Base-by-base conservation (phyloP, 768 basidiomycete species). In the Paxillus involutus region DNA sequence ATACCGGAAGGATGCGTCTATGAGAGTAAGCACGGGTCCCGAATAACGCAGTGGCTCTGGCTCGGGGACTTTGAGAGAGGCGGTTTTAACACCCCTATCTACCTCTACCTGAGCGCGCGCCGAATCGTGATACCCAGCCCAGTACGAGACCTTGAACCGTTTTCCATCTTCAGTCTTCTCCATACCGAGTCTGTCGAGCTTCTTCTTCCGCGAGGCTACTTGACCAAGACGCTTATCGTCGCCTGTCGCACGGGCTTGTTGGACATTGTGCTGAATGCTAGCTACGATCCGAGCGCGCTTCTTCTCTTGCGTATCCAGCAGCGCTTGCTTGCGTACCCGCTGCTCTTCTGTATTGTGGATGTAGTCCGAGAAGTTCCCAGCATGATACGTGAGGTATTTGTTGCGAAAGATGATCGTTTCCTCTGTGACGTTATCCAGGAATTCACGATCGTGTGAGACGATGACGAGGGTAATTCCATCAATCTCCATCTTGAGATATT, bases 391-490 rank as follows among this genome's bases (percentile, higher is more conserved):
- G 3, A 89, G 71, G 10, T 66, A 73, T 52, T 75, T 72, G 44
- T 83, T 71, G 5, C 83, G 77, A 37, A 89, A 73, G n/a, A 82
- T 74, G 32, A 88, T 78, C 0, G 80, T 79, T 60, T 86, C 83
- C 13, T 86, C 80, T 3, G 80, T 80, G 30, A 87, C 78, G 7
- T 73, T 69, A 57, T 85, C 78, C 26, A 83, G 69, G 60, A 89
- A 88, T 19, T 76, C 78, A 41, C 81, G 80, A 64, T 88, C 87
- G 59, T 88, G 87, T 0, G 86, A 80, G 24, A 84, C 80, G 49
- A 88, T 66, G 24, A 88, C 75, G n/a, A 88, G 67, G 0, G 84
- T 85, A 2, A 53, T 36, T 9, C 46, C 56, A 41, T 76, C 67
- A 17, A 63, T 62, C 46, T 74, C 67, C 41, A 69, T 73, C 19